Percentiles rank a stretch among this genome's conserved stretches.
phyloP scores from a whole-genome alignment of 2,329 filamentous ascomycete species.

The Rugonectria rugulosa region DNA sequence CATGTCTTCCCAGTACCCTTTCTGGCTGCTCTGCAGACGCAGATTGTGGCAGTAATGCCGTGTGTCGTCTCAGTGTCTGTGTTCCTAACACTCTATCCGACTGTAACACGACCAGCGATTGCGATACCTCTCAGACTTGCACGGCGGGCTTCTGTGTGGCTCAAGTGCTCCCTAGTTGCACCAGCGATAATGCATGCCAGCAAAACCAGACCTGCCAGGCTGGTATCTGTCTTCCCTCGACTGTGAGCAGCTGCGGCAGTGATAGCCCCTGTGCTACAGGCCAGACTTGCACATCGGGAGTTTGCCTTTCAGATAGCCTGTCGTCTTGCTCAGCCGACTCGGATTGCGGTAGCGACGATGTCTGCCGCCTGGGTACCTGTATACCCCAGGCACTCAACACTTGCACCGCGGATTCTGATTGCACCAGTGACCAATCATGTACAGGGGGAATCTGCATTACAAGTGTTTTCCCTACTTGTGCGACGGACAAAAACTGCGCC shows the following conservation, averaged over 20 bases:
- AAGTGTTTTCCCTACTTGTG: not conserved
- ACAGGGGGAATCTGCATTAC: conserved; percentile 6
- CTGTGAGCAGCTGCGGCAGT: not conserved
- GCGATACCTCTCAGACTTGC: not conserved
- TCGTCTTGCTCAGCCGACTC: not conserved
- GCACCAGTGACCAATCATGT: not conserved
- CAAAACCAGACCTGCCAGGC: not conserved
- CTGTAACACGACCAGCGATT: not conserved
- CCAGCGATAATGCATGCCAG: not conserved
- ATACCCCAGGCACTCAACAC: not conserved
- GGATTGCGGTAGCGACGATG: not conserved
- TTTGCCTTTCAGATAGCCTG: not conserved
- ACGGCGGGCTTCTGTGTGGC: conserved; percentile 1
- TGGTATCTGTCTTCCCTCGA: conserved; percentile 1
- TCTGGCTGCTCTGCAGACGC: not conserved
- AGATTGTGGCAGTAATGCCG: not conserved
- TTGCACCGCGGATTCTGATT: not conserved
- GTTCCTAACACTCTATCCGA: not conserved
- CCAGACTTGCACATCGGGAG: not conserved
- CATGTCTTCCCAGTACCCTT: not conserved
- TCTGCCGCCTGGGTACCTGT: conserved; percentile 6
- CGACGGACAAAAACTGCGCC: not conserved
- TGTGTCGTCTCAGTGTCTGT: conserved; percentile 5
- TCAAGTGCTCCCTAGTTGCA: not conserved
- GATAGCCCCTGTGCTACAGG: not conserved